Conservation (phyloP, 306 rosid genomes). For the Acacia confusa region DNA sequence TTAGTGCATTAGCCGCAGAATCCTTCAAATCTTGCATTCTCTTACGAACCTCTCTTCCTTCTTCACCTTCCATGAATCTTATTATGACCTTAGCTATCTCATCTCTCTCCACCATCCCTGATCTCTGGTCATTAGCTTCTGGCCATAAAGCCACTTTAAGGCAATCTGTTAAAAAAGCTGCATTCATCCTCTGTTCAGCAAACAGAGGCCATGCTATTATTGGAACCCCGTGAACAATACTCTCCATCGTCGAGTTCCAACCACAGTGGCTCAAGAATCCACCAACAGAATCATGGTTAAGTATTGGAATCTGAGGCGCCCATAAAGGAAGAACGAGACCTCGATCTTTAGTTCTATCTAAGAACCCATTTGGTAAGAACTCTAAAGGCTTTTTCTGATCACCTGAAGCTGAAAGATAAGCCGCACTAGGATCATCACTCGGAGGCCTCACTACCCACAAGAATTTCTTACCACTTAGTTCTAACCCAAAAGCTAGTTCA, state of each 20-base stretch:
- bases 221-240: neutral
- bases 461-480: neutral
- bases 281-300: neutral
- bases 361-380: neutral
- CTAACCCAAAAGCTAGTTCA: neutral
- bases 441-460: neutral
- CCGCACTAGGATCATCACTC: neutral
- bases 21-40: neutral
- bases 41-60: neutral
- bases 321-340: slow-evolving; percentile 5
- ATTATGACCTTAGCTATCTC: neutral
- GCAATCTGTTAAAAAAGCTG: neutral
- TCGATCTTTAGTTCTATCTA: neutral
- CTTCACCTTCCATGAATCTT: slow-evolving; percentile 3
- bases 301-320: neutral
- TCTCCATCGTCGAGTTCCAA: slow-evolving; percentile 3
- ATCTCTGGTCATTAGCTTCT: neutral
- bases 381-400: neutral
- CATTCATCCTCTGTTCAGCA: neutral
- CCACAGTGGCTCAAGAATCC: slow-evolving; percentile 8
- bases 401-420: neutral
- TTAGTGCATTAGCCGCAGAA: neutral
- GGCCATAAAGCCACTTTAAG: neutral
- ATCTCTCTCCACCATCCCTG: neutral
- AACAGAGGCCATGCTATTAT: neutral